phyloP scores from a whole-genome alignment of 805 yeast genomes.

The Sugiyamaella mastotermitis region DNA sequence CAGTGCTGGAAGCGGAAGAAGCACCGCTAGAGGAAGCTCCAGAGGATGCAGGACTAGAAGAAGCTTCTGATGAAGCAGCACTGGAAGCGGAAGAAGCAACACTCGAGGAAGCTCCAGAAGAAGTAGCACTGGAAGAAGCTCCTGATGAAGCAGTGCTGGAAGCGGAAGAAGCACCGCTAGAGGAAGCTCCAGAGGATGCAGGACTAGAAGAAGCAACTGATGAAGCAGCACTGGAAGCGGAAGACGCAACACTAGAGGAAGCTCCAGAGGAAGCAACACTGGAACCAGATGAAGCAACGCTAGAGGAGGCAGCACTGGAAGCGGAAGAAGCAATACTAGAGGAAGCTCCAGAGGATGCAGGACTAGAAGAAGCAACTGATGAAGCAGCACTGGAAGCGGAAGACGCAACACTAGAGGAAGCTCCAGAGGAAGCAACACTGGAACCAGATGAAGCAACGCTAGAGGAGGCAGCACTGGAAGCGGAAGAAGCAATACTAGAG shows the following conservation, averaged over 20 bases:
- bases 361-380: neutral
- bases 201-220: neutral
- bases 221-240: neutral
- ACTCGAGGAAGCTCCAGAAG: neutral
- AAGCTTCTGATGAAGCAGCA: neutral
- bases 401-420: neutral
- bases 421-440: neutral
- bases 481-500: neutral
- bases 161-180: neutral
- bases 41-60: neutral
- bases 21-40: neutral
- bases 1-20: neutral
- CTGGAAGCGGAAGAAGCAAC: neutral
- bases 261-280: conserved; percentile 46
- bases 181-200: neutral
- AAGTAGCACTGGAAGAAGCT: neutral
- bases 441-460: neutral
- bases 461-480: neutral
- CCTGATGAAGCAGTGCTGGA: neutral
- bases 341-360: neutral
- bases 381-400: neutral
- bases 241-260: neutral
- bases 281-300: neutral
- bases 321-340: neutral
- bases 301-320: neutral